Conservation (phyloP, 768 basidiomycete genomes). For the Termitomyces sp. region DNA sequence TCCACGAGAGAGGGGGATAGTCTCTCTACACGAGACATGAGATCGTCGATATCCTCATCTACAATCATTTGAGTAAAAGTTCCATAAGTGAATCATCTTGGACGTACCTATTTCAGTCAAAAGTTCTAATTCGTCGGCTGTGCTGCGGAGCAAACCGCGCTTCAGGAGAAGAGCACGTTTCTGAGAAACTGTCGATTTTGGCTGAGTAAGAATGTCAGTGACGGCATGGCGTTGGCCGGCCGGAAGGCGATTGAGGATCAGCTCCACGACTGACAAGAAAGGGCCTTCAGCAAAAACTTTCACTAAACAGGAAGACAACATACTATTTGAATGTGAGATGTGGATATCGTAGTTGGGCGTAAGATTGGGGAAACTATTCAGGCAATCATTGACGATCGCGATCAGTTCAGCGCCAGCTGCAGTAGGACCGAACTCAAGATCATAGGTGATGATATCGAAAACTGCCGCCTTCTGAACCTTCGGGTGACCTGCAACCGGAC, state of each 20-base stretch:
- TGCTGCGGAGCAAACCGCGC: slow-evolving; percentile 60
- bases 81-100: background rate
- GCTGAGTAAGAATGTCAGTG: slow-evolving; percentile 58
- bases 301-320: slow-evolving; percentile 16
- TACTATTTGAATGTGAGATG: slow-evolving; percentile 74
- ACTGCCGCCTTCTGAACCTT: slow-evolving; percentile 67
- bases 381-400: slow-evolving; percentile 56
- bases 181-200: slow-evolving; percentile 60
- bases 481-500: slow-evolving; percentile 68
- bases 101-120: slow-evolving; percentile 54
- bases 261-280: slow-evolving; percentile 54
- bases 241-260: slow-evolving; percentile 57
- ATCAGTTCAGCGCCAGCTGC: slow-evolving; percentile 76
- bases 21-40: slow-evolving; percentile 53
- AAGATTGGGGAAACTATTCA: slow-evolving; percentile 69
- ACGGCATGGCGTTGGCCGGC: slow-evolving; percentile 48
- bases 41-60: slow-evolving; percentile 61
- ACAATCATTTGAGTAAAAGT: background rate
- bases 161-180: slow-evolving; percentile 66
- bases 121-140: slow-evolving; percentile 70
- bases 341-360: slow-evolving; percentile 66
- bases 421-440: slow-evolving; percentile 53
- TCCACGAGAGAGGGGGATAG: slow-evolving; percentile 46
- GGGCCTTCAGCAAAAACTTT: background rate
- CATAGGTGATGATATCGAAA: slow-evolving; percentile 80